Evolutionary conservation across 768 basidiomycete genomes (phyloP).

Genomic region (Serendipita vermifera): DNA sequence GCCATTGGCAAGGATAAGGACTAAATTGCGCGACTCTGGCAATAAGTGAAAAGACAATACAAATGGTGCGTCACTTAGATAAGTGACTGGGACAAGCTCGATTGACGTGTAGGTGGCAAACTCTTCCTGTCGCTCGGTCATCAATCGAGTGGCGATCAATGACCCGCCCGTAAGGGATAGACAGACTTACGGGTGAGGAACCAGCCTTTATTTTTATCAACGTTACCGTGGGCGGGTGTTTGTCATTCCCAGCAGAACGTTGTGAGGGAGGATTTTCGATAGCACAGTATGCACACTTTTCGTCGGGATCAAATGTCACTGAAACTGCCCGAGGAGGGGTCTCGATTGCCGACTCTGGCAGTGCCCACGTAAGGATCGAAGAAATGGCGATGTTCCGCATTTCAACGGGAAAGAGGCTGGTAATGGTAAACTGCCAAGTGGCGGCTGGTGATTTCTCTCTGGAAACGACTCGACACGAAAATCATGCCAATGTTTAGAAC

Average conservation of each 20-base stretch:
- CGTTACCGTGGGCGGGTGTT: no score
- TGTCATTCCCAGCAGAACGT: no score
- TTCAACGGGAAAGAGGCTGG: neutral
- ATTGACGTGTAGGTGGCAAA: neutral
- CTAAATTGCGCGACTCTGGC: constrained; percentile 55
- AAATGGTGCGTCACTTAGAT: neutral
- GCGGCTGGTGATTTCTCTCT: neutral
- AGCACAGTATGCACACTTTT: neutral
- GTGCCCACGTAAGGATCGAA: neutral
- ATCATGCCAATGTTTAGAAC: no score
- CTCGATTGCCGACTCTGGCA: neutral
- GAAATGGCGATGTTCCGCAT: constrained; percentile 7
- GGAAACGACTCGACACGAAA: no score
- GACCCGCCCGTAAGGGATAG: no score
- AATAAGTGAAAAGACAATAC: constrained; percentile 56
- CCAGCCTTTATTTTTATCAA: no score
- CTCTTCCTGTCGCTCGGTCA: no score
- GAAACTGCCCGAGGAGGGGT: neutral
- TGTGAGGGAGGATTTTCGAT: no score
- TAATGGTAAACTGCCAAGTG: neutral
- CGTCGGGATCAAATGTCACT: neutral
- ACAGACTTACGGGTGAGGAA: no score
- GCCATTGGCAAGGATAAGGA: constrained; percentile 57
- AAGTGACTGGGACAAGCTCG: neutral
- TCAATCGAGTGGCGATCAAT: no score